Evolutionary conservation across 306 rosid species (phyloP), one percentile per base, ranked within the genome.

Genomic region (Castanea sativa): DNA sequence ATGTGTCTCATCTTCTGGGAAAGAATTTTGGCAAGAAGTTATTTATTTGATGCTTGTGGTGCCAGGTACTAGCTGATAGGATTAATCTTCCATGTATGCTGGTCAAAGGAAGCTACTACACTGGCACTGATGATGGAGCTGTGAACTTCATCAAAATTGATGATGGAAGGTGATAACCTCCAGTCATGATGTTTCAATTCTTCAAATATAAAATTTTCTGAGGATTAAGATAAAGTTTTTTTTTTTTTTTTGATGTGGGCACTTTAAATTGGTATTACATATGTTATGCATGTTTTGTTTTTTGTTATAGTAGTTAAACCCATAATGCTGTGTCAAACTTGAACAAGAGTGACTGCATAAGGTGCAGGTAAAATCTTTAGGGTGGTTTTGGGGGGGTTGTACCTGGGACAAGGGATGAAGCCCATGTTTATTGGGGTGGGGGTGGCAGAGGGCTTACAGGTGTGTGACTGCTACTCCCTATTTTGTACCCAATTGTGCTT

Each of bases 31-130:
- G 43, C 74, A 55, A 68, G 65, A 73, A 71, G 81, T 73, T 82
- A 74, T 73, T 82, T 79, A 71, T 33, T 71, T 83, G 43, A 73
- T 80, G 43, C 71, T 76, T 79, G 79, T 81, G 87, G 80, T 80
- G 81, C 85, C 87, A 96, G 99, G 97, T 96, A 72, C 96, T 96
- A 74, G 97, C 98, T 79, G 99, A 96, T 85, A 89, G 86, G 86
- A 91, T 96, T 65, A 91, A 89, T 82, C 89, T 96, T 89, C 99
- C 98, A 60, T 93, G 99, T 79, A 93, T 86, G 92, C 93, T 93
- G 84, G 96, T 93, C 72, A 96, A 96, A 90, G 99, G 98, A 85
- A 96, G 98, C 91, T 91, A 90, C 88, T 96, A 96, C 92, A 96
- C 98, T 74, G 99, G 99, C 82, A 88, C 97, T 52, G 99, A 96